Percentiles rank a stretch among this genome's conserved stretches.
Evolutionary conservation across 2,329 filamentous ascomycete genomes (phyloP).

Genomic region (Xylariaceae sp.): DNA sequence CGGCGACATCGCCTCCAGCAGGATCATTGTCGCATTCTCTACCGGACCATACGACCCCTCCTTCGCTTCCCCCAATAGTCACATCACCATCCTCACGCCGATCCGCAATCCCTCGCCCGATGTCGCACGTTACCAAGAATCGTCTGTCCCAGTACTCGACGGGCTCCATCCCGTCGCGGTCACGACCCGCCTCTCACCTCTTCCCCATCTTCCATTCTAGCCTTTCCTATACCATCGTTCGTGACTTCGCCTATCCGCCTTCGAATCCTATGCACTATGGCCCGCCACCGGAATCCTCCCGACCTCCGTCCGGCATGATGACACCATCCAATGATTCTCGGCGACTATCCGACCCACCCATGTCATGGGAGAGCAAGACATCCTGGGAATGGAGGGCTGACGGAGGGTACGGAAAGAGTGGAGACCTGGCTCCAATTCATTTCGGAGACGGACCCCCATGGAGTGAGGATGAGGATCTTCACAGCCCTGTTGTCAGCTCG

Average conservation of each 20-base stretch:
- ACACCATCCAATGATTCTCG: conserved; percentile 78
- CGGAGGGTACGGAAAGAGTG: conserved; percentile 51
- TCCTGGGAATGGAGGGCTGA: conserved; percentile 54
- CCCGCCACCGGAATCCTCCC: conserved; percentile 68
- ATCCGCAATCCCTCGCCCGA: conserved; percentile 58
- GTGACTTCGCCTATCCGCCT: conserved; percentile 88
- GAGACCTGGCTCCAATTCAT: conserved; percentile 74
- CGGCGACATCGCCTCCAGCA: conserved; percentile 49
- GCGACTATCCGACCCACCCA: conserved; percentile 76
- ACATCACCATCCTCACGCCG: conserved; percentile 54
- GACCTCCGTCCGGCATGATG: conserved; percentile 70
- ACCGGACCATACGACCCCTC: conserved; percentile 46
- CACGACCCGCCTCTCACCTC: conserved; percentile 73
- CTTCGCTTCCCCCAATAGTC: conserved; percentile 51
- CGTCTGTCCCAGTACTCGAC: conserved; percentile 80
- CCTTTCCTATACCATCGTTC: conserved; percentile 80
- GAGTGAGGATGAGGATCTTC: conserved; percentile 91
- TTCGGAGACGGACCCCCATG: conserved; percentile 88
- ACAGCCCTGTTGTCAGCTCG: conserved; percentile 82
- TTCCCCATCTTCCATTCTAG: conserved; percentile 82
- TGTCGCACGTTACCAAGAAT: conserved; percentile 73
- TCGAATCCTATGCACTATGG: conserved; percentile 90
- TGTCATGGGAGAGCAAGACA: conserved; percentile 66
- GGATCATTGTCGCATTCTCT: conserved; percentile 35
- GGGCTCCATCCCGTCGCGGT: conserved; percentile 62